Base-by-base conservation (phyloP, 2,329 filamentous ascomycete genomes). In the Ascosphaera aggregata region DNA sequence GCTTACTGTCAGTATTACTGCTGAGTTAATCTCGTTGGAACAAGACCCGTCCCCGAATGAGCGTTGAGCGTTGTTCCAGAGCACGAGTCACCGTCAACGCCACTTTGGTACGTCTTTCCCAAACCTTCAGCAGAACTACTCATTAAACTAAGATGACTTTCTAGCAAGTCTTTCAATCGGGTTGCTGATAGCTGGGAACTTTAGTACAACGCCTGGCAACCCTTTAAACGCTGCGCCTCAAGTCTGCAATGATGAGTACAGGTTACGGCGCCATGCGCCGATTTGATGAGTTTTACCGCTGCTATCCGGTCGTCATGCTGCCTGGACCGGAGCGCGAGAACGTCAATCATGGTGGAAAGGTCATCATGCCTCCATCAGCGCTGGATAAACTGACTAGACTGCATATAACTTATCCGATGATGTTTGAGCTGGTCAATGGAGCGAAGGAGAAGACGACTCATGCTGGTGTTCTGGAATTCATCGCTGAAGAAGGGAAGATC, bases 271-370 rank as follows among this genome's bases (percentile, higher is more conserved):
- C 55, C 50, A 65, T 60, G 48, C 79, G 82, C 49, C 80, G 85
- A 43, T 98, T 98, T 63, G 86, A 98, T 58, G 89, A 98, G 59
- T 95, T 93, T 64, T 95, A 94, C 61, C 77, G 89, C 51, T 94
- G 85, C 65, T 98, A 95, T 53, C 89, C 89, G 34, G 71, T 94
- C 50, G 75, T 77, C 49, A 95, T 98, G 85, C 73, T 92, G 44
- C 82, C 85, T 9, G 85, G 86, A 2, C 73, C 81, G 30, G 85
- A 94, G 51, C 72, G 89, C 47, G 78, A 80, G 39, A 77, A 85
- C 47, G 75, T 92, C 44, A 95, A 95, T 64, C 85, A 89, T 54
- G 89, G 89, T 48, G 91, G 86, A 59, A 98, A 98, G 65, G 86
- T 98, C 50, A 81, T 98, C 54, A 74, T 98, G 45, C 89, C 89